Percentiles rank a stretch among this genome's conserved stretches.
Evolutionary conservation across 371 early-diverging fungal genomes (phyloP).

Genomic region (Mortierella sp.): DNA sequence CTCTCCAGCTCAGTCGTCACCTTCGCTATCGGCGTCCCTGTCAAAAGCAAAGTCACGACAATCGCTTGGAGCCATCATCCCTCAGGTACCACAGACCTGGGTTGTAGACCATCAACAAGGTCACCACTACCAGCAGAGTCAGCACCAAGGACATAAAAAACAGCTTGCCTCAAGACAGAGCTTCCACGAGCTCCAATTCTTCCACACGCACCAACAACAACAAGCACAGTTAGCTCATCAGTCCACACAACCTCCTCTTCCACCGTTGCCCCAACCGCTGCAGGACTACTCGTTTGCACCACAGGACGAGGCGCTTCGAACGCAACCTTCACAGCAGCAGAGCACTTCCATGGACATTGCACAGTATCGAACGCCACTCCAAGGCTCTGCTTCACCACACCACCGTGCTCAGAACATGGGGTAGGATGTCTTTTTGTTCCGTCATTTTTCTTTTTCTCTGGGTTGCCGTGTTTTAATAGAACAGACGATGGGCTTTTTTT

Average conservation of each 20-base stretch:
- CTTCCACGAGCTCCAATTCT: constrained; percentile 19
- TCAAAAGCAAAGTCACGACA: constrained; percentile 16
- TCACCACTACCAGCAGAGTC: constrained; percentile 8
- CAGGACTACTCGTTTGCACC: constrained; percentile 5
- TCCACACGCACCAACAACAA: constrained; percentile 16
- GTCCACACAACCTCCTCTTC: constrained; percentile 6
- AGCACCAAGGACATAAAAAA: constrained; percentile 13
- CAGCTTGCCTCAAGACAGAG: constrained; percentile 17
- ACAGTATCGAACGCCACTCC: constrained; percentile 23
- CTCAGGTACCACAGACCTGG: constrained; percentile 36
- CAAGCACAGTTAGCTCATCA: constrained; percentile 12
- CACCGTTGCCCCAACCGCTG: constrained; percentile 10
- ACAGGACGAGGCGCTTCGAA: too few species aligned
- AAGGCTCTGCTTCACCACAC: constrained; percentile 27
- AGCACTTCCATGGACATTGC: constrained; percentile 11
- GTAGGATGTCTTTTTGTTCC: constrained; percentile 24
- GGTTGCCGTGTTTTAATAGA: too few species aligned
- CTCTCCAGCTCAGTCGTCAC: too few species aligned
- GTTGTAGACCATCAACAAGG: constrained; percentile 4
- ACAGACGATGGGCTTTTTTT: too few species aligned
- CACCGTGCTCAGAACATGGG: constrained; percentile 35
- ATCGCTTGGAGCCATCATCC: constrained; percentile 24
- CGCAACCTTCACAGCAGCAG: constrained; percentile 4
- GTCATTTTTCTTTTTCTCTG: background rate
- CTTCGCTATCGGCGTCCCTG: too few species aligned